Conservation (phyloP, 192 early-diverging fungal genomes). For the Obelidium mucronatum region DNA sequence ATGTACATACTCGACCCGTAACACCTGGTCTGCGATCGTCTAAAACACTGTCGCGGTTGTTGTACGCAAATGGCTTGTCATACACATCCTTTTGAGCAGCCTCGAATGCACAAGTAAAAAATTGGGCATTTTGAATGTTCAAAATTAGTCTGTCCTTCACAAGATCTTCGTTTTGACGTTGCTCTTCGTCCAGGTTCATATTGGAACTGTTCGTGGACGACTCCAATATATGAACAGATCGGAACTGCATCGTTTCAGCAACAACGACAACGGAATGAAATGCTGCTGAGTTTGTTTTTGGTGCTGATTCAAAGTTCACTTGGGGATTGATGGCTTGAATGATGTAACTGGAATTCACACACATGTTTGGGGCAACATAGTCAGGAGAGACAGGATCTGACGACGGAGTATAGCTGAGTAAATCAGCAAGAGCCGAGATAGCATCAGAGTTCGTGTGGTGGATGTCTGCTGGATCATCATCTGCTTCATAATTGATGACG, state of each 20-base stretch:
- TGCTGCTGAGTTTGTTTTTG: constrained; percentile 45
- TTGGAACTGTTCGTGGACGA: background rate
- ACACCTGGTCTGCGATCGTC: background rate
- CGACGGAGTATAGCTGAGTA: constrained; percentile 44
- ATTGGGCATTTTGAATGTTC: constrained; percentile 70
- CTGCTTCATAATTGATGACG: constrained; percentile 4
- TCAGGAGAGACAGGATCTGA: constrained; percentile 56
- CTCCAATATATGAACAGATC: constrained; percentile 65
- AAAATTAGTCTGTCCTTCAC: constrained; percentile 70
- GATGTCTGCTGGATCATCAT: constrained; percentile 4
- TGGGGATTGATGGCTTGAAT: constrained; percentile 76
- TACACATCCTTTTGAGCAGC: constrained; percentile 43
- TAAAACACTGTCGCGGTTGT: background rate
- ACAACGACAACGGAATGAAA: constrained; percentile 63
- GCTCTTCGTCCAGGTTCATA: constrained; percentile 46
- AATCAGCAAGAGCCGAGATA: constrained; percentile 23
- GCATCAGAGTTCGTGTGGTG: constrained; percentile 30
- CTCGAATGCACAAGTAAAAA: constrained; percentile 54
- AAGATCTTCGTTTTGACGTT: constrained; percentile 58
- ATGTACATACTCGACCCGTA: background rate
- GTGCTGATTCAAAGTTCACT: constrained; percentile 69
- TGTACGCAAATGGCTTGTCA: constrained; percentile 27
- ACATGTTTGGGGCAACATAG: constrained; percentile 61
- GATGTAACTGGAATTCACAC: constrained; percentile 63
- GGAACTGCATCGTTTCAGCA: constrained; percentile 66